A percentile compares a stretch with the other conserved stretches of the same genome.
These are phyloP conservation scores for Macrocybe gigantea DNA, from an alignment of 768 basidiomycete genomes.

Conservation along the genomic window DNA sequence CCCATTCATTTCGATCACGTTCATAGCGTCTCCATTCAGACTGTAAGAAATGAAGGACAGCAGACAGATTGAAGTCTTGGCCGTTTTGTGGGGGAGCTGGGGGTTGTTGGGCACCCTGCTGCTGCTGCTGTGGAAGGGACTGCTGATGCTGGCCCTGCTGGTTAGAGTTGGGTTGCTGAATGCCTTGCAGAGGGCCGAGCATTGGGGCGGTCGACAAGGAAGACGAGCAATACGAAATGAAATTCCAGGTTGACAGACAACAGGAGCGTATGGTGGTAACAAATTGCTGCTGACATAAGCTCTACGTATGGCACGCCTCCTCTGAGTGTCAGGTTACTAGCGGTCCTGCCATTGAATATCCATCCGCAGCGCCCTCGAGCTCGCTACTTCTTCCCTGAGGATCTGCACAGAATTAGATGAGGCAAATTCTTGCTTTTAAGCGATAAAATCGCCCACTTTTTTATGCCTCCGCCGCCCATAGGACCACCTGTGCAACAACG, in stretches of 20 bases:
- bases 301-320: too few species aligned
- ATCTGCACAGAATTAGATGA: slow-evolving; percentile 18
- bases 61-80: slow-evolving; percentile 90
- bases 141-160: slow-evolving; percentile 65
- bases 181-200: slow-evolving; percentile 66
- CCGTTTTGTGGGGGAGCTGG: slow-evolving; percentile 80
- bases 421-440: too few species aligned
- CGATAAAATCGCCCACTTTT: slow-evolving; percentile 59
- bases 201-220: slow-evolving; percentile 51
- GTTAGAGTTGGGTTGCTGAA: slow-evolving; percentile 50
- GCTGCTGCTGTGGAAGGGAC: slow-evolving; percentile 38
- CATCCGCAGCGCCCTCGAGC: too few species aligned
- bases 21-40: slow-evolving; percentile 98
- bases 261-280: too few species aligned
- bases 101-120: slow-evolving; percentile 48
- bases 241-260: not conserved
- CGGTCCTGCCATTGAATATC: too few species aligned
- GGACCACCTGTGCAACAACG: slow-evolving; percentile 47
- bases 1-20: slow-evolving; percentile 99
- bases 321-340: too few species aligned
- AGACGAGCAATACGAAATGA: slow-evolving; percentile 14
- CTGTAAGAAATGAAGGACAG: slow-evolving; percentile 95
- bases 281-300: too few species aligned
- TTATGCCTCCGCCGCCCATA: slow-evolving; percentile 69
- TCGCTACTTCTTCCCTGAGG: slow-evolving; percentile 67